A percentile compares a stretch with the other conserved stretches of the same genome.
phyloP scores from a whole-genome alignment of 2,329 filamentous ascomycete genomes.

The Dothistroma septosporum region DNA sequence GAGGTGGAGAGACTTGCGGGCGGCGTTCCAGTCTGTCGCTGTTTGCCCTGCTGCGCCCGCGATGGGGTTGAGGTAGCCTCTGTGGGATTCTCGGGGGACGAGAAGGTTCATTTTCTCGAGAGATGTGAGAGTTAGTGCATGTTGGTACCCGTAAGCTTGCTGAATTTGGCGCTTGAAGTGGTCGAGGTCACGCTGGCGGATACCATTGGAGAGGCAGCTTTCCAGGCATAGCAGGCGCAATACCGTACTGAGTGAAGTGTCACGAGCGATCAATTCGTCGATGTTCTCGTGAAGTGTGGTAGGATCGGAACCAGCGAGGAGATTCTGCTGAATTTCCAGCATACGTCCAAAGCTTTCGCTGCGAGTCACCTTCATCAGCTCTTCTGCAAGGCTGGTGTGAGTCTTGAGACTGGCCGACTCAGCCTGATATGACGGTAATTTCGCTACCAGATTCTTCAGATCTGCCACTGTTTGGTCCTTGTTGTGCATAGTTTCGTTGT shows the following conservation, averaged over 20 bases:
- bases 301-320: conserved; percentile 85
- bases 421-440: conserved; percentile 84
- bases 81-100: conserved; percentile 65
- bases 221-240: conserved; percentile 85
- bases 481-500: conserved; percentile 79
- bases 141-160: conserved; percentile 92
- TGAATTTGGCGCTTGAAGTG: conserved; percentile 82
- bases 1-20: conserved; percentile 79
- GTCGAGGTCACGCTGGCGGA: conserved; percentile 85
- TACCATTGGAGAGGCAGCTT: conserved; percentile 81
- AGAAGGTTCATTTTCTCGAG: conserved; percentile 89
- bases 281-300: conserved; percentile 85
- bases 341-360: conserved; percentile 83
- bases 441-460: conserved; percentile 90
- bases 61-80: conserved; percentile 78
- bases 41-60: conserved; percentile 52
- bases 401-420: conserved; percentile 91
- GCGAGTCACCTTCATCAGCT: conserved; percentile 88
- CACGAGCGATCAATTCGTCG: conserved; percentile 88
- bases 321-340: conserved; percentile 91
- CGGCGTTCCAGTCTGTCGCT: conserved; percentile 72
- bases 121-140: conserved; percentile 80
- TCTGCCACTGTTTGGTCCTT: conserved; percentile 83
- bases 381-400: conserved; percentile 87
- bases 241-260: conserved; percentile 74